Base-by-base conservation (phyloP, 768 basidiomycete genomes). In the Termitomyces sp. region DNA sequence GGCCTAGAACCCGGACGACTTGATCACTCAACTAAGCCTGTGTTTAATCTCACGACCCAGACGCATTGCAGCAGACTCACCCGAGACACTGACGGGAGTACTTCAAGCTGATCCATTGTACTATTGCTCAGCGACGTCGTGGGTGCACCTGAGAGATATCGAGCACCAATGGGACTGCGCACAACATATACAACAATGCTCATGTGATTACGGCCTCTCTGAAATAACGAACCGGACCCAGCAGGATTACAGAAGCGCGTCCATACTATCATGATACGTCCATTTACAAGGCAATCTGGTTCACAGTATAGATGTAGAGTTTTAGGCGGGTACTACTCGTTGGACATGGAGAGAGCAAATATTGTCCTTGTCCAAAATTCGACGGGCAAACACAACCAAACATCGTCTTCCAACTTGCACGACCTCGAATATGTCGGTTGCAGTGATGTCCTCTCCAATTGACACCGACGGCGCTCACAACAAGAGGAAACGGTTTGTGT, bases 1-100 rank as follows among this genome's bases (percentile, higher is more conserved):
- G 90, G 3, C 88, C 91, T 20, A 93, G 71, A 8, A 93, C 76
- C 60, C 91, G 76, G 7, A 85, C 73, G 1, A 92, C 84, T 56
- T 79, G 76, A 26, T 82, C 78, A 64, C 85, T 91, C 54, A 93
- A 74, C 90, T 92, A 64, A 46, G 55, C 61, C 53, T 44, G 9
- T 28, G 9, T 24, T 36, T 16, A 3, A 41, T 13, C 3, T 28
- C 26, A 5, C 2, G 10, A n/a, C n/a, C 22, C 51, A 8, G 2
- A 24, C 13, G 6, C 47, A 30, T n/a, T 41, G 14, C n/a, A 14
- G 2, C 10, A n/a, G 16, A 63, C 76, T 58, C 65, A 86, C 87
- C 72, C 80, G 75, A 1, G 80, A 74, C 48, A 88, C 70, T 8
- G 83, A 75, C 10, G 79, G 76, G 30, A 88, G 70, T 18, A 70